These are phyloP conservation scores for Pyricularia grisea DNA, from an alignment of 2,329 filamentous ascomycete genomes.

Conservation along the genomic window DNA sequence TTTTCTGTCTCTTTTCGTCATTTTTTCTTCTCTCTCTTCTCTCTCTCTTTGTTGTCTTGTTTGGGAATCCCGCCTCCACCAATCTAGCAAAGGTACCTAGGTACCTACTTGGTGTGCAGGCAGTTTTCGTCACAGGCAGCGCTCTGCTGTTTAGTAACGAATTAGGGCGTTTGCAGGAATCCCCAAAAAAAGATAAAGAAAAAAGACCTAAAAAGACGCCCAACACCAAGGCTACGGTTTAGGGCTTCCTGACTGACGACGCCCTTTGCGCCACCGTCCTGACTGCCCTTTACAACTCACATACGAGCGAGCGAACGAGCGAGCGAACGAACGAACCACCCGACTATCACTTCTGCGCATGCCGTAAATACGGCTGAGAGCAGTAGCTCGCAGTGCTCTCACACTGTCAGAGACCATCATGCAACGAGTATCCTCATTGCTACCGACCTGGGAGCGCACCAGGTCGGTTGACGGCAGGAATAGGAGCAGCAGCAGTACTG, in stretches of 20 bases:
- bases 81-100: neutral
- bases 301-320: neutral
- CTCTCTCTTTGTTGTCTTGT: neutral
- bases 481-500: neutral
- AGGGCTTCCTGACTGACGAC: too few relatives aligned
- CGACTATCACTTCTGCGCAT: neutral
- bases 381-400: neutral
- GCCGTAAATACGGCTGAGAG: neutral
- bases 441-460: slow-evolving; percentile 27
- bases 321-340: neutral
- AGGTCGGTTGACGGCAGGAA: slow-evolving; percentile 12
- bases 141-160: neutral
- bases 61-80: neutral
- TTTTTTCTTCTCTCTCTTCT: neutral
- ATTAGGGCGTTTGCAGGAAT: neutral
- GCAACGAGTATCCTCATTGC: slow-evolving; percentile 36
- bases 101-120: neutral
- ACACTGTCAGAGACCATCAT: slow-evolving; percentile 18
- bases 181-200: neutral
- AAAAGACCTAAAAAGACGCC: neutral
- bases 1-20: neutral
- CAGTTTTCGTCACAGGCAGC: neutral
- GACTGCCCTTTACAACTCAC: neutral
- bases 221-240: neutral
- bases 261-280: slow-evolving; percentile 11